Base-by-base conservation (phyloP, 345 rosid species). In the Ricinus communis region DNA sequence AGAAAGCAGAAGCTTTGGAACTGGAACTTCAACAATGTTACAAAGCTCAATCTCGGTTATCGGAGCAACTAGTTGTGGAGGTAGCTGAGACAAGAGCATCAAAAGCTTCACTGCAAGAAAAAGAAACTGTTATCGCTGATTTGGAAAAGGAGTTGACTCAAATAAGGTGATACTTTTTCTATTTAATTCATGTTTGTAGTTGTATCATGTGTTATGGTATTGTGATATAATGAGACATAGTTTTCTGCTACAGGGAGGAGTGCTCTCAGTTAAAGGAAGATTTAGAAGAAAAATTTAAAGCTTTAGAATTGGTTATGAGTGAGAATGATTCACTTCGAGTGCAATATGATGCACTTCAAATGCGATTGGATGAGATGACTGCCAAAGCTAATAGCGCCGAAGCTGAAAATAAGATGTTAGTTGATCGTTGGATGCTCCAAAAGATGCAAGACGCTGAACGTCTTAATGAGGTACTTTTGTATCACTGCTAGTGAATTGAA, bases 361-460 rank as follows among this genome's bases (percentile, higher is more conserved):
- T 66, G 21, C 97, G 90, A 66, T 74, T 89, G 53, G 91, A 87
- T 70, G 87, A 85, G 81, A 81, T 84, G 86, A 81, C 83, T 28
- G 38, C 62, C 51, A 95, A 85, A 85, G 93, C 86, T 56, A 86
- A 83, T 77, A 84, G 84, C 51, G 98, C 97, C 0, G 99, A 88
- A 74, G 82, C 89, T 65, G 99, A 95, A 76, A 92, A 95, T 65
- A 92, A 88, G 82, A 89, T 87, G 91, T 74, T 95, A 46, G 61
- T 95, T 62, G 98, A 95, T 78, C 91, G 96, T 38, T 95, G 96
- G 99, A 95, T 95, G 98, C 79, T 95, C 75, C 91, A 95, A 76
- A 95, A 95, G 84, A 95, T 95, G 98, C 83, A 92, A 81, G 97
- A 92, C 55, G 98, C 99, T 8, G 99, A 95, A 79, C 91, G 91